Evolutionary conservation across 2,329 filamentous ascomycete species (phyloP), one percentile per base, ranked within the genome.

Genomic region (Monosporascus sp.): DNA sequence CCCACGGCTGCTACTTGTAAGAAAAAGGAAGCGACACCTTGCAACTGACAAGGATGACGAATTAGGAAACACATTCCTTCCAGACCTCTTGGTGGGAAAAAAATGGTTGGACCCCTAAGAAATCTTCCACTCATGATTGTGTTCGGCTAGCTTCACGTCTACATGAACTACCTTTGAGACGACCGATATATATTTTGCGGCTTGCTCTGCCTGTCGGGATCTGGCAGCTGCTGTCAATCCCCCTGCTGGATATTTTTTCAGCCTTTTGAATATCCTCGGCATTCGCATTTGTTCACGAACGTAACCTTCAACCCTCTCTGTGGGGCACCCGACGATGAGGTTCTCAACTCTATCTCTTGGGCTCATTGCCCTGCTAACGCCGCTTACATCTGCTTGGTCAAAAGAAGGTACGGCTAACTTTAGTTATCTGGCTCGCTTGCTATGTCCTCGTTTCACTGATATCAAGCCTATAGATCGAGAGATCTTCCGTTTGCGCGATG

Each of bases 401-500:
- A 94, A 94, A 72, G 90, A 96, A 80, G 89, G 89, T 88, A 72
- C 62, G 76, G 31, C 31, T 11, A 14, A 34, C 9, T 34, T 34
- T 34, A 5, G 9, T 14, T 34, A 34, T 14, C 5, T 5, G 11
- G 25, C 42, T 58, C 22, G 44, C 38, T 20, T 48, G 6, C 8
- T 44, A 11, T 7, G 38, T 55, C 17, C 31, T 14, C 25, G 9
- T 34, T 34, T 14, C 9, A 14, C 31, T 34, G 31, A 34, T 11
- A 34, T 11, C 31, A 34, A 34, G 31, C 9, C 57, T 9, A 36
- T 65, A 95, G 94, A 99, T 74, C 90, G 95, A 68, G 94, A 99
- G 74, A 97, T 99, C 75, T 99, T 99, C 77, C 89, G 91, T 63
- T 80, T 99, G 57, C 87, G 87, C 66, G 91, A 97, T 74, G 94